phyloP scores from a whole-genome alignment of 345 rosid genomes.

The Abelmoschus esculentus region DNA sequence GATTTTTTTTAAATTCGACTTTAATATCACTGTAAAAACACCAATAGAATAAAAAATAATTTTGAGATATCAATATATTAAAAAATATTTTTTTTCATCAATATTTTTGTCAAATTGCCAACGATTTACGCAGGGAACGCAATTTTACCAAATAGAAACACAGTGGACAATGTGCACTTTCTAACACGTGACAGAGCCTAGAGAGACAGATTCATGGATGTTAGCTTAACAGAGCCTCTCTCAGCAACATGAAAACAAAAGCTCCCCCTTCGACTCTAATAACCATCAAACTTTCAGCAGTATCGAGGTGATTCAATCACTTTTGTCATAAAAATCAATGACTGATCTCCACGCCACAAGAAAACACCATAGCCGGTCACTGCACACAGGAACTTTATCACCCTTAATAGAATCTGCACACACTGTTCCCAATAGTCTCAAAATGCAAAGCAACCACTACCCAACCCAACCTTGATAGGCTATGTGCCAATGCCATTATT shows the following conservation, averaged over 20 bases:
- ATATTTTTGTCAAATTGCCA: no score
- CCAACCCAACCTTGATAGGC: not conserved
- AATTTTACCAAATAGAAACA: not conserved
- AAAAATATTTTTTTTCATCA: no score
- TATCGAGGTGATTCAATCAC: slow-evolving; percentile 25
- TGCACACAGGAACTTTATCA: slow-evolving; percentile 3
- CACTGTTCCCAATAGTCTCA: slow-evolving; percentile 11
- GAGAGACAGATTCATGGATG: not conserved
- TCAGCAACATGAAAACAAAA: slow-evolving; percentile 23
- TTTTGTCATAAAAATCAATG: slow-evolving; percentile 18
- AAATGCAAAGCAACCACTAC: slow-evolving; percentile 19
- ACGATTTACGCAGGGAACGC: no score
- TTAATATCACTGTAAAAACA: no score
- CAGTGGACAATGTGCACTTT: not conserved
- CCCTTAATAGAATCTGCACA: not conserved
- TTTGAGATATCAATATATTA: no score
- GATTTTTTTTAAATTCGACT: no score
- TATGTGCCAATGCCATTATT: not conserved
- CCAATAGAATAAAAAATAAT: no score
- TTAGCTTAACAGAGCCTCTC: not conserved
- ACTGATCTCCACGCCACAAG: slow-evolving; percentile 22
- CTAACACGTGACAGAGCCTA: slow-evolving; percentile 10
- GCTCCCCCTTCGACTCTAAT: not conserved
- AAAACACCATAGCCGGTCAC: slow-evolving; percentile 16
- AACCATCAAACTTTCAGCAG: slow-evolving; percentile 23